These are phyloP conservation scores for Mrakia frigida DNA, from an alignment of 768 basidiomycete species.

Conservation along the genomic window DNA sequence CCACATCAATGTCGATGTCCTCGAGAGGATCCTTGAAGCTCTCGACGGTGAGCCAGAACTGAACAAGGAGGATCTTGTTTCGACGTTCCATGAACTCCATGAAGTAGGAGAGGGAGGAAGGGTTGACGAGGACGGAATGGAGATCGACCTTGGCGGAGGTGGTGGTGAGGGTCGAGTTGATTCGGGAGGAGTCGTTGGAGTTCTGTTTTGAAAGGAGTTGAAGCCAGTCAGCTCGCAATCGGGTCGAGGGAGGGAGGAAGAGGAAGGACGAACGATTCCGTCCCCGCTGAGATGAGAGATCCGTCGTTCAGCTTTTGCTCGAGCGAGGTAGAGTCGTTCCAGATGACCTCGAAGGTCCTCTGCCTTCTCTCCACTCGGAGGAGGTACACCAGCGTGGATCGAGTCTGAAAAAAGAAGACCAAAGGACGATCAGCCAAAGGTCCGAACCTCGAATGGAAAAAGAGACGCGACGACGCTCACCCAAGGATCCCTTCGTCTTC, in stretches of 20 bases:
- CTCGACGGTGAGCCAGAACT: slow-evolving; percentile 97
- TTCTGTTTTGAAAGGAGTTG: too few relatives aligned
- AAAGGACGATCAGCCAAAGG: background rate
- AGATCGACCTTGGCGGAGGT: slow-evolving; percentile 51
- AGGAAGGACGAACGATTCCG: background rate
- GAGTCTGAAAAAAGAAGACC: background rate
- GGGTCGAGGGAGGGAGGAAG: too few relatives aligned
- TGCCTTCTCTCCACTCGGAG: slow-evolving; percentile 18
- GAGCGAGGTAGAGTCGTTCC: slow-evolving; percentile 27
- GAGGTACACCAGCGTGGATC: background rate
- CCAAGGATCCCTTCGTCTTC: slow-evolving; percentile 55
- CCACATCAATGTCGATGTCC: slow-evolving; percentile 55
- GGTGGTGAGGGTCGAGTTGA: slow-evolving; percentile 3
- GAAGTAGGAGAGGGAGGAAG: slow-evolving; percentile 85
- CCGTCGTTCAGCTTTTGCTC: slow-evolving; percentile 5
- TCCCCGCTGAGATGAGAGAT: slow-evolving; percentile 17
- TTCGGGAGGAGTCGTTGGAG: background rate
- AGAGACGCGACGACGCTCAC: background rate
- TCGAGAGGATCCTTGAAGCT: slow-evolving; percentile 96
- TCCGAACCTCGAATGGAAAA: background rate
- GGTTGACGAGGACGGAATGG: slow-evolving; percentile 77
- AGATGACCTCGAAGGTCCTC: slow-evolving; percentile 26
- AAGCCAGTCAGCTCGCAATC: too few relatives aligned
- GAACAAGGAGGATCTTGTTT: slow-evolving; percentile 73
- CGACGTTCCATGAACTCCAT: slow-evolving; percentile 98